A percentile compares a stretch with the other conserved stretches of the same genome.
Conservation (phyloP, 306 rosid genomes). For the Castanea mollissima region DNA sequence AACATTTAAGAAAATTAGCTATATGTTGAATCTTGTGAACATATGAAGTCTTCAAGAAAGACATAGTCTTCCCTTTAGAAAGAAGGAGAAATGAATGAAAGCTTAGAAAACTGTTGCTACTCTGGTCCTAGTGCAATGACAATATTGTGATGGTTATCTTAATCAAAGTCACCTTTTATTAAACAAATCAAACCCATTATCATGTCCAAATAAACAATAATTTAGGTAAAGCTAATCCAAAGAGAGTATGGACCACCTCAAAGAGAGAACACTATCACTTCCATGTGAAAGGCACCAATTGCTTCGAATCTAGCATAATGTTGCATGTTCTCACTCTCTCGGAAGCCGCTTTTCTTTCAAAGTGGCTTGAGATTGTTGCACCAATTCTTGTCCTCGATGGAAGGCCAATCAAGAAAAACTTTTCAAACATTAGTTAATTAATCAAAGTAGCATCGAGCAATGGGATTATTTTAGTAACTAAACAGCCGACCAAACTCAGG, state of each 20-base stretch:
- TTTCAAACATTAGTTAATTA: slow-evolving; percentile 35
- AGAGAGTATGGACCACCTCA: slow-evolving; percentile 56
- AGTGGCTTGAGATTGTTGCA: slow-evolving; percentile 72
- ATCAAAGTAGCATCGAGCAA: slow-evolving; percentile 42
- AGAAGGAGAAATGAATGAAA: slow-evolving; percentile 25
- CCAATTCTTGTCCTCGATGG: slow-evolving; percentile 62
- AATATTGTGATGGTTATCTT: slow-evolving; percentile 46
- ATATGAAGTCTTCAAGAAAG: slow-evolving; percentile 41
- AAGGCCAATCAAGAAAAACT: slow-evolving; percentile 45
- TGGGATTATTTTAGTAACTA: slow-evolving; percentile 43
- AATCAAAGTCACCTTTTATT: slow-evolving; percentile 32
- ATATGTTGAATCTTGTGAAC: slow-evolving; percentile 41
- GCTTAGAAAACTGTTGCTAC: slow-evolving; percentile 8
- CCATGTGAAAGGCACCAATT: slow-evolving; percentile 81
- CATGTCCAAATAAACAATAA: slow-evolving; percentile 32
- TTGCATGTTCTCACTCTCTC: slow-evolving; percentile 69
- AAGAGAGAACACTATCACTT: slow-evolving; percentile 19
- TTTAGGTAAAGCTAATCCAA: slow-evolving; percentile 49
- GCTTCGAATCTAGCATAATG: slow-evolving; percentile 67
- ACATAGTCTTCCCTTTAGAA: slow-evolving; percentile 52
- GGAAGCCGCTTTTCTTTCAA: slow-evolving; percentile 65
- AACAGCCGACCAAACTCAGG: slow-evolving; percentile 69
- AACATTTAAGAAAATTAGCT: neutral
- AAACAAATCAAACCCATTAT: slow-evolving; percentile 60
- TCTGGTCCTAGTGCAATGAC: slow-evolving; percentile 32